phyloP scores from a whole-genome alignment of 192 early-diverging fungal genomes.

The Diversispora epigaea region DNA sequence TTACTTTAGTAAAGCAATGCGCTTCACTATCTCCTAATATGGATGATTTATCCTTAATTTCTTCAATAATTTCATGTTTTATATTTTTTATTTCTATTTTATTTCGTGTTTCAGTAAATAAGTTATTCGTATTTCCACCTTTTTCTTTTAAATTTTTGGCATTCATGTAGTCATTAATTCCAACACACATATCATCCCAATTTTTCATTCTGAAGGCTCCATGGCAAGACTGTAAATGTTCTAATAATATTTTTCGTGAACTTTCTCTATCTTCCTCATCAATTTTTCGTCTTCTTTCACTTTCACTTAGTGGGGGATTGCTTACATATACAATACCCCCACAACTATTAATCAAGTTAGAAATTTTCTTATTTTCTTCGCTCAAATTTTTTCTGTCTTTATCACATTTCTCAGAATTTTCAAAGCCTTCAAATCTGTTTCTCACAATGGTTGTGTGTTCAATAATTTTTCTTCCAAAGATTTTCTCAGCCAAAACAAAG shows the following conservation, averaged over 20 bases:
- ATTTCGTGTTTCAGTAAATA: too few relatives aligned
- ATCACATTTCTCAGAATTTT: background rate
- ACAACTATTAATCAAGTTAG: background rate
- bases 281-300: background rate
- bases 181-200: conserved; percentile 1
- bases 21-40: too few relatives aligned
- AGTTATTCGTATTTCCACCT: background rate
- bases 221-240: background rate
- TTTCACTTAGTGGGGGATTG: background rate
- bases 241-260: background rate
- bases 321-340: background rate
- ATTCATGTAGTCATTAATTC: conserved; percentile 1
- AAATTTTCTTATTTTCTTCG: background rate
- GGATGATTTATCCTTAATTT: too few relatives aligned
- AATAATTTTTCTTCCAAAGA: background rate
- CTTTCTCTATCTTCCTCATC: background rate
- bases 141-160: background rate
- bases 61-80: too few relatives aligned
- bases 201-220: background rate
- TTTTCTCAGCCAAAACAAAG: background rate
- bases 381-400: background rate
- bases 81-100: too few relatives aligned
- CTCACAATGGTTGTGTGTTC: conserved; percentile 2
- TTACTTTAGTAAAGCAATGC: too few relatives aligned
- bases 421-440: background rate